Evolutionary conservation across 2,329 filamentous ascomycete genomes (phyloP).

Genomic region (Diaporthe batatas): DNA sequence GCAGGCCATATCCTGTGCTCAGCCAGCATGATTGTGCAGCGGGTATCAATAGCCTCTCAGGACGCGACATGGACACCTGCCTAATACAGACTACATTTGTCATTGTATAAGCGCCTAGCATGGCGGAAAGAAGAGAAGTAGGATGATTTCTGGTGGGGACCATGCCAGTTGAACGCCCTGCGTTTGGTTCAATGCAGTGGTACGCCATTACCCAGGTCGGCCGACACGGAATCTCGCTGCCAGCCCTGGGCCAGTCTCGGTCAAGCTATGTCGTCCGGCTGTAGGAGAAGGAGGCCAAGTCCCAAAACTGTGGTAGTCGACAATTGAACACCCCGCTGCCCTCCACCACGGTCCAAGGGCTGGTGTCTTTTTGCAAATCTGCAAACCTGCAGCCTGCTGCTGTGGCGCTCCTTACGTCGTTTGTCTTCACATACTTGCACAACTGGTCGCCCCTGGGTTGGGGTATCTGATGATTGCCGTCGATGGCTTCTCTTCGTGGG

Average conservation of each 20-base stretch:
- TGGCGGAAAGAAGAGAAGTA: neutral
- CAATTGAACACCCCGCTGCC: neutral
- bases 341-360: neutral
- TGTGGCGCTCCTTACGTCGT: neutral
- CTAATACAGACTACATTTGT: neutral
- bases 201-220: constrained; percentile 37
- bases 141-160: constrained; percentile 5
- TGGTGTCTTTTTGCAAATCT: neutral
- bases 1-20: neutral
- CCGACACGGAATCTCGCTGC: constrained; percentile 7
- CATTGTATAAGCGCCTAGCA: neutral
- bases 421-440: neutral
- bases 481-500: neutral
- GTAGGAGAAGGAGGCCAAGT: constrained; percentile 25
- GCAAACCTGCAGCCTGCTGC: neutral
- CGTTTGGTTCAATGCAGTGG: constrained; percentile 9
- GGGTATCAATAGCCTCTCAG: constrained; percentile 30
- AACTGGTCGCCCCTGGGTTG: neutral
- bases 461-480: neutral
- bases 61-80: constrained; percentile 16
- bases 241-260: constrained; percentile 16
- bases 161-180: constrained; percentile 22
- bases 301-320: neutral
- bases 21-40: neutral
- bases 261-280: neutral